Evolutionary conservation across 495 filamentous ascomycete genomes (phyloP).

Genomic region (Penicillium roqueforti): DNA sequence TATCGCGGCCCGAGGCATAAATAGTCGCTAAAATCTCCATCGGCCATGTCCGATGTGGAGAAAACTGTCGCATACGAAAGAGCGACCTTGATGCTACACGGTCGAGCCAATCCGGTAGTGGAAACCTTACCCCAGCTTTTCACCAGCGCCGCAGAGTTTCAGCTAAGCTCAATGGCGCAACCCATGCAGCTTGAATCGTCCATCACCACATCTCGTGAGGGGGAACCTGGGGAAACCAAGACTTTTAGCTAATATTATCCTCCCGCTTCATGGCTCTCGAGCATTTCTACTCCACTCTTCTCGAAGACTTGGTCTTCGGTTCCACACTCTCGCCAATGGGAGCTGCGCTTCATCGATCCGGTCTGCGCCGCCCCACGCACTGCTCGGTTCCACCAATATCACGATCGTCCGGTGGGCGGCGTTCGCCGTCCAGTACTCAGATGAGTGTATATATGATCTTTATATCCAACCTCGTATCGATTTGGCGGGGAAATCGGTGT

Average conservation of each 20-base stretch:
- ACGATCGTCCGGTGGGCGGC: conserved; percentile 10
- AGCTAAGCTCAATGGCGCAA: conserved; percentile 20
- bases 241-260: conserved; percentile 8
- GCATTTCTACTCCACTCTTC: conserved; percentile 3
- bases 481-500: conserved; percentile 4
- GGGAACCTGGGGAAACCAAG: conserved; percentile 54
- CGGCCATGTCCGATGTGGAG: conserved; percentile 18
- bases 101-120: not conserved
- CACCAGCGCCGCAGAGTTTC: not conserved
- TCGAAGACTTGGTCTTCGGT: not conserved
- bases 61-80: not conserved
- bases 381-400: not conserved
- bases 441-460: conserved; percentile 9
- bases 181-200: conserved; percentile 26
- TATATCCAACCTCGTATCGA: conserved; percentile 3
- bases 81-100: not conserved
- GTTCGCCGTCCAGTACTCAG: conserved; percentile 4
- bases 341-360: not conserved
- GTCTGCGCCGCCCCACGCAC: conserved; percentile 5
- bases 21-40: not conserved
- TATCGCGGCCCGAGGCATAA: conserved; percentile 7
- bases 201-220: conserved; percentile 20
- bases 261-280: not conserved
- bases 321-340: conserved; percentile 7
- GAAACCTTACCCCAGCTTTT: not conserved